phyloP scores from a whole-genome alignment of 169 alveolate genomes.

The Plasmodium knowlesi region DNA sequence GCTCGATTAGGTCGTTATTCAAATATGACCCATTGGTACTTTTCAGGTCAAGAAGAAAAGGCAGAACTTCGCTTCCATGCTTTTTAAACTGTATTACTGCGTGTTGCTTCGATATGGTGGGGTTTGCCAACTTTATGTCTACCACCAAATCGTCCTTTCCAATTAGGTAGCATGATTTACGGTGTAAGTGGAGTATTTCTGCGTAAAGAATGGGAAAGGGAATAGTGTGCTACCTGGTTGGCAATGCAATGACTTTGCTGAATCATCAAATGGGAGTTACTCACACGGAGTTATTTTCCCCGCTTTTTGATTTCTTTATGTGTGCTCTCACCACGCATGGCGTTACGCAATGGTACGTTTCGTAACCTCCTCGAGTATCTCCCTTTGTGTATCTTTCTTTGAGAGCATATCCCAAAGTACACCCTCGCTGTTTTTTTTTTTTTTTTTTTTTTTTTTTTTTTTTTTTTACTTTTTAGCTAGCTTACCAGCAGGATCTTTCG shows the following conservation, averaged over 20 bases:
- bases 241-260: not conserved
- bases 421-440: slow-evolving; percentile 1
- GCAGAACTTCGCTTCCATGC: slow-evolving; percentile 82
- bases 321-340: not conserved
- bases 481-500: slow-evolving; percentile 48
- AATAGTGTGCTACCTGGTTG: not conserved
- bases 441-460: slow-evolving; percentile 2
- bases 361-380: not conserved
- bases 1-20: slow-evolving; percentile 92
- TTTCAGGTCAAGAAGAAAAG: slow-evolving; percentile 96
- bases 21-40: slow-evolving; percentile 95
- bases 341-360: not conserved
- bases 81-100: slow-evolving; percentile 96
- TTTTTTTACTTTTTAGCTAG: not conserved
- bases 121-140: slow-evolving; percentile 90
- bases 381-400: not conserved
- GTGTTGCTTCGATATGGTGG: slow-evolving; percentile 94
- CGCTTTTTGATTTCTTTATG: not conserved
- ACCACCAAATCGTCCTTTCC: slow-evolving; percentile 96
- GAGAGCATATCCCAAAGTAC: not conserved
- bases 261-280: not conserved
- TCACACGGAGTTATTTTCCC: not conserved
- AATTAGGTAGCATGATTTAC: slow-evolving; percentile 83
- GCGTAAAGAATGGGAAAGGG: slow-evolving; percentile 1
- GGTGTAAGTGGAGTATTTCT: slow-evolving; percentile 84